Evolutionary conservation across 176 grass and related monocot species (phyloP).

Genomic region (Aegilops umbellulata): DNA sequence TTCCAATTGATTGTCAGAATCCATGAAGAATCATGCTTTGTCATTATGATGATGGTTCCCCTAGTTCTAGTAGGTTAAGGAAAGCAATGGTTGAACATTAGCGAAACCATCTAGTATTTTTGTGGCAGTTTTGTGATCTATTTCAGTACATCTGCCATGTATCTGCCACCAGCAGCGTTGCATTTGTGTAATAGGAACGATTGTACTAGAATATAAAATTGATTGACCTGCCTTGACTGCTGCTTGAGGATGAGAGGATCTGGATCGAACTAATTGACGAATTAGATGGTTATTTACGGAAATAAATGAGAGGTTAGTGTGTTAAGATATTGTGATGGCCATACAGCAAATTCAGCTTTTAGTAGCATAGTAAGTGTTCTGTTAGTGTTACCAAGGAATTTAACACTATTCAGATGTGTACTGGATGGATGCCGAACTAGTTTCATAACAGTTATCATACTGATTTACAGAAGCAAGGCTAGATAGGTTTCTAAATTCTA

Average conservation of each 20-base stretch:
- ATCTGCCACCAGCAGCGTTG: not conserved
- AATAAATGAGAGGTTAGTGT: not conserved
- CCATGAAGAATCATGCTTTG: not conserved
- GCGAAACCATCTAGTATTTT: not conserved
- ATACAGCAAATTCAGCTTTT: not conserved
- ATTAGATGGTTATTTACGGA: not conserved
- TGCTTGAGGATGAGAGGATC: not conserved
- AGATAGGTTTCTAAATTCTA: constrained; percentile 10
- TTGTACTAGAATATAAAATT: not conserved
- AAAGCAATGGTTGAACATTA: not conserved
- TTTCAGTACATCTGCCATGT: constrained; percentile 4
- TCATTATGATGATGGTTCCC: not conserved
- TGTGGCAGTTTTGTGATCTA: not conserved
- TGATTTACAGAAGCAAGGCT: not conserved
- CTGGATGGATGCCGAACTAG: not conserved
- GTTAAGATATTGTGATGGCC: no score
- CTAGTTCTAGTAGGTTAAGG: not conserved
- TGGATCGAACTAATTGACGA: not conserved
- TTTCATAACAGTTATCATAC: not conserved
- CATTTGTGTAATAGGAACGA: not conserved
- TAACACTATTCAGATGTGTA: not conserved
- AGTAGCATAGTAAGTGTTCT: not conserved
- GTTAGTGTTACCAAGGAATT: not conserved
- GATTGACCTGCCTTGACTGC: not conserved
- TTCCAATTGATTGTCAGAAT: not conserved